Conservation (phyloP, 163 green algal species). For the Chlorella variabilis region DNA sequence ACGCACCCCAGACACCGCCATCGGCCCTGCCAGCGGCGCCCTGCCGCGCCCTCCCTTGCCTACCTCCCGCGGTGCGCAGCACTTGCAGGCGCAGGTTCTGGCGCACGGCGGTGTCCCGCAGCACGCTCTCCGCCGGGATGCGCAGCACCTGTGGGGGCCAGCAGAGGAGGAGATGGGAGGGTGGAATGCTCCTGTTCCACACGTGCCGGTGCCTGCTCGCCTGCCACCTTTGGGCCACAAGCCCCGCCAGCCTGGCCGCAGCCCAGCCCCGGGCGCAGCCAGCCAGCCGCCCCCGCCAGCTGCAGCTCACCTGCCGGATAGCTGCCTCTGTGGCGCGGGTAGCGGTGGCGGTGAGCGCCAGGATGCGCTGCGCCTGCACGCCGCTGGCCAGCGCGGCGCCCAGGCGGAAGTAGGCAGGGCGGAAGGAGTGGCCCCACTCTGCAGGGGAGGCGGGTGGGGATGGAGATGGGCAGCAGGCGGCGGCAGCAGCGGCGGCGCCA, state of each 20-base stretch:
- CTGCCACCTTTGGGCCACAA: no score
- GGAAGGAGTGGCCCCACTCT: slow-evolving; percentile 99
- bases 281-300: no score
- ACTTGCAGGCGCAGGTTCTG: slow-evolving; percentile 81
- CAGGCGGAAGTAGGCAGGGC: slow-evolving; percentile 88
- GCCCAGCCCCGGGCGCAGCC: no score
- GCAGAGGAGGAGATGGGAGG: neutral
- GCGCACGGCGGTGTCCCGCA: slow-evolving; percentile 67
- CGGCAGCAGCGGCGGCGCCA: no score
- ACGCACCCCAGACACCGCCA: neutral
- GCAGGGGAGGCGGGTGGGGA: no score
- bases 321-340: slow-evolving; percentile 66
- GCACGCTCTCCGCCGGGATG: slow-evolving; percentile 50
- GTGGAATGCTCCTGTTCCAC: neutral
- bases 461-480: neutral
- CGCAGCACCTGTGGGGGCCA: slow-evolving; percentile 73
- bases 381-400: slow-evolving; percentile 67
- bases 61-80: slow-evolving; percentile 42
- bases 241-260: no score
- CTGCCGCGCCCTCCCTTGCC: neutral
- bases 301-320: slow-evolving; percentile 46
- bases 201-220: neutral
- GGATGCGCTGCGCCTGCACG: slow-evolving; percentile 63
- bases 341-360: slow-evolving; percentile 90
- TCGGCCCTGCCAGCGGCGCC: neutral